Base-by-base conservation (phyloP, 495 filamentous ascomycete species). In the Lichenothelia convexa region DNA sequence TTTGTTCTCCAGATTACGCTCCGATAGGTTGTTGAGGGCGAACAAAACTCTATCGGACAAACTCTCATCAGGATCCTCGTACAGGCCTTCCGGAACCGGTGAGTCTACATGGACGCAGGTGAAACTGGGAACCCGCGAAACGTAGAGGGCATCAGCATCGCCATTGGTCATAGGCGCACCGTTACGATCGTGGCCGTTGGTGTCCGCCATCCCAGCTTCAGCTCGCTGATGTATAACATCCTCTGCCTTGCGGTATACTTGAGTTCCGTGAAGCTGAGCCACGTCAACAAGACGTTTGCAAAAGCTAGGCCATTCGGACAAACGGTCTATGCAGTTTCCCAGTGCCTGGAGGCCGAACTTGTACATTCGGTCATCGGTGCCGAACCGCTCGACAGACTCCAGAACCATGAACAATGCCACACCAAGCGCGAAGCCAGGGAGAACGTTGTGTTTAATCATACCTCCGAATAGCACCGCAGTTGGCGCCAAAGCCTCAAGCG, bases 271-370 rank as follows among this genome's bases (percentile, higher is more conserved):
- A 27, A 99, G 61, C 15, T 70, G 74, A 0, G 81, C 77, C 19
- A 94, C 77, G 39, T 80, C 73, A 16, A 87, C 57, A 6, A 99
- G 65, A 21, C 80, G 66, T 32, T 75, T 70, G 53, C 87, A 93
- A 51, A 93, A 89, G 3, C 74, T 78, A 5, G 80, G 78, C 89
- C 91, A 95, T 46, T 95, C 89, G 3, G 67, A 65, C n/a, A 99
- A 67, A 30, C 85, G 73, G 21, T 67, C 62, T 30, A 78, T 72
- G 35, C 93, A 68, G 50, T 94, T 82, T 39, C 93, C 73, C 21
- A 99, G 73, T 5, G 89, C 91, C 50, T 95, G 87, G n/a, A 95
- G 67, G 1, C 89, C 89, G 51, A 99, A 99, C 45, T 93, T 93
- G 61, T 85, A 95, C 89, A 99, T 95, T 0, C 78, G 71, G 34